Evolutionary conservation across 139 green algal species (phyloP).

Genomic region (Volvox reticuliferus): DNA sequence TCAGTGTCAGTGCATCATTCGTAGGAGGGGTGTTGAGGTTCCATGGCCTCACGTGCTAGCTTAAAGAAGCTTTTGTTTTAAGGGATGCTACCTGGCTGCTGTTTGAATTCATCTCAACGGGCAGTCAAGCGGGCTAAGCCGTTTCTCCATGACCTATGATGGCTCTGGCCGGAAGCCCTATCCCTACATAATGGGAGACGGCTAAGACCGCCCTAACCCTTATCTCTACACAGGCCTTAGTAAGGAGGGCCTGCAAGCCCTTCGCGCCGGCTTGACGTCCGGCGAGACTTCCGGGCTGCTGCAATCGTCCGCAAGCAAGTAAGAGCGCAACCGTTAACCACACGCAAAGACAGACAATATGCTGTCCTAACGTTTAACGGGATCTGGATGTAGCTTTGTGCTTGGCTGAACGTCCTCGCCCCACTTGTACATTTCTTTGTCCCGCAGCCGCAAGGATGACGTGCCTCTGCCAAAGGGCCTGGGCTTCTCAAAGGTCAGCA

Average conservation of each 20-base stretch:
- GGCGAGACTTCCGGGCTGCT: conserved; percentile 39
- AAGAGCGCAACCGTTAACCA: neutral
- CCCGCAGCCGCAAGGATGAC: conserved; percentile 42
- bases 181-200: neutral
- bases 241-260: conserved; percentile 31
- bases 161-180: conserved; percentile 11
- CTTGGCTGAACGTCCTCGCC: neutral
- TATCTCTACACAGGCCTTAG: neutral
- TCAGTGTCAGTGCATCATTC: neutral
- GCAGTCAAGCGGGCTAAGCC: neutral
- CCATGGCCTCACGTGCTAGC: neutral
- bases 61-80: neutral
- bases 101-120: neutral
- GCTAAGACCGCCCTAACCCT: neutral
- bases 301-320: conserved; percentile 23
- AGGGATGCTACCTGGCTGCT: no score
- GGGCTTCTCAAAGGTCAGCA: conserved; percentile 24
- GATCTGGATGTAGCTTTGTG: neutral
- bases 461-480: conserved; percentile 3
- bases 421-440: conserved; percentile 19
- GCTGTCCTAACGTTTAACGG: neutral
- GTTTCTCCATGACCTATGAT: neutral
- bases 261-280: conserved; percentile 18
- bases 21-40: neutral
- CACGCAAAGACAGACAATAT: neutral